These are phyloP conservation scores for Boletus tomentosulus DNA, from an alignment of 768 basidiomycete species.

Conservation along the genomic window DNA sequence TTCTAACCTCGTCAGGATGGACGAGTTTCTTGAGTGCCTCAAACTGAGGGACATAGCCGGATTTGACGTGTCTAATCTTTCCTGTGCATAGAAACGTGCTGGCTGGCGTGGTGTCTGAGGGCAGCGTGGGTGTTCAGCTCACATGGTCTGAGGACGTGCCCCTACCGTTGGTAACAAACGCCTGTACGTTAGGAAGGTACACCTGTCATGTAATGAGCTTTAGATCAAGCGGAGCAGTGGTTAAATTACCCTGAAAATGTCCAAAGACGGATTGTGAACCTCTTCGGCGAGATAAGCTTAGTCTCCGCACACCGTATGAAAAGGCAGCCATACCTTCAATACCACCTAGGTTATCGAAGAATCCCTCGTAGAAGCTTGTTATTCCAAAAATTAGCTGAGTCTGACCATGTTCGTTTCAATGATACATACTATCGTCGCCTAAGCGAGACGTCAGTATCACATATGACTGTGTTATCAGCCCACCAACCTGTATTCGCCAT, in stretches of 20 bases:
- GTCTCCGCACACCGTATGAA: neutral
- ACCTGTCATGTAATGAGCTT: slow-evolving; percentile 8
- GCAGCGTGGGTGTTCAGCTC: neutral
- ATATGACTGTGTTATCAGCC: slow-evolving; percentile 6
- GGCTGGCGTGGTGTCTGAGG: slow-evolving; percentile 20
- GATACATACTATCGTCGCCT: slow-evolving; percentile 26
- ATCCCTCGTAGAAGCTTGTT: slow-evolving; percentile 26
- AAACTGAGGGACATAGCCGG: slow-evolving; percentile 63
- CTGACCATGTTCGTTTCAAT: neutral
- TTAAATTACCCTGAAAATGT: slow-evolving; percentile 22
- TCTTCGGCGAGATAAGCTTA: slow-evolving; percentile 11
- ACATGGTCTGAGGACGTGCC: neutral
- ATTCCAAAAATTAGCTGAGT: neutral
- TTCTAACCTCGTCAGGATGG: slow-evolving; percentile 55
- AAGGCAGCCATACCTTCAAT: slow-evolving; percentile 19
- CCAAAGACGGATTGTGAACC: slow-evolving; percentile 19
- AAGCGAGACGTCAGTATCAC: neutral
- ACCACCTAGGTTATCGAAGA: slow-evolving; percentile 24
- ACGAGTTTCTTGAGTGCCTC: slow-evolving; percentile 56
- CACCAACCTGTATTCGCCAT: slow-evolving; percentile 38
- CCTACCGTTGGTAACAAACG: slow-evolving; percentile 20
- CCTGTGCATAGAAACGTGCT: slow-evolving; percentile 37
- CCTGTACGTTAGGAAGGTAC: slow-evolving; percentile 24
- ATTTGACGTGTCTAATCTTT: slow-evolving; percentile 57
- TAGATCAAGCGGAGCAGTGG: neutral